Evolutionary conservation across 2,329 filamentous ascomycete genomes (phyloP).

Genomic region (Verticillium tricorpus): DNA sequence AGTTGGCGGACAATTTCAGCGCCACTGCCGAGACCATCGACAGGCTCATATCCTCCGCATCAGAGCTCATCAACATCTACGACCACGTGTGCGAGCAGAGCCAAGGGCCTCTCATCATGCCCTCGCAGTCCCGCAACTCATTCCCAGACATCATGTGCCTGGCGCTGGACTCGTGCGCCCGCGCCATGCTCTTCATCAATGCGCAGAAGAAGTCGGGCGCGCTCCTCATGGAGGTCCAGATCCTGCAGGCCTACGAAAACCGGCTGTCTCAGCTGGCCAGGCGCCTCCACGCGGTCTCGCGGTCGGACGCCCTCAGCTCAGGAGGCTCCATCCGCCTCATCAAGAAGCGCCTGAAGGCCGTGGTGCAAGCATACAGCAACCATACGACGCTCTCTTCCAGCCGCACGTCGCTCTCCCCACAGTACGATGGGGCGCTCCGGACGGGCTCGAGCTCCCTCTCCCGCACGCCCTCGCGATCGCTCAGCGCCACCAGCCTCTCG

Average conservation of each 20-base stretch:
- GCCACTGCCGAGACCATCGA: slow-evolving; percentile 19
- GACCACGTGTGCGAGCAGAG: slow-evolving; percentile 11
- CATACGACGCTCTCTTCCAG: neutral
- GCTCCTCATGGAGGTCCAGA: slow-evolving; percentile 15
- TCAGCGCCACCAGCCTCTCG: too few relatives aligned
- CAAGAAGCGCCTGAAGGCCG: slow-evolving; percentile 23
- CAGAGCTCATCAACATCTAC: slow-evolving; percentile 23
- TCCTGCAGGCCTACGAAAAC: slow-evolving; percentile 17
- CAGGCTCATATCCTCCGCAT: slow-evolving; percentile 21
- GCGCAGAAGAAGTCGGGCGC: slow-evolving; percentile 10
- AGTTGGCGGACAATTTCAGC: neutral
- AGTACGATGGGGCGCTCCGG: neutral
- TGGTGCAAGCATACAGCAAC: slow-evolving; percentile 14
- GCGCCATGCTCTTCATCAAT: slow-evolving; percentile 21
- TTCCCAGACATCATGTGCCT: slow-evolving; percentile 23
- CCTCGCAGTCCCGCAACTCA: slow-evolving; percentile 15
- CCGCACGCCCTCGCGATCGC: slow-evolving; percentile 15
- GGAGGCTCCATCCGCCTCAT: slow-evolving; percentile 16
- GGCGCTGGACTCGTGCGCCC: slow-evolving; percentile 25
- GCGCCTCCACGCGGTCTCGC: slow-evolving; percentile 20
- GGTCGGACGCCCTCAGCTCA: slow-evolving; percentile 22
- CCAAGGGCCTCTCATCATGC: slow-evolving; percentile 13
- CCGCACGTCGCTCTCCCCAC: slow-evolving; percentile 14
- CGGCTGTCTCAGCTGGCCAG: slow-evolving; percentile 18
- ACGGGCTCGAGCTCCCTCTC: slow-evolving; percentile 14